Evolutionary conservation across 2,329 filamentous ascomycete species (phyloP), one percentile per base, ranked within the genome.

Genomic region (Rhynchosporium secalis): DNA sequence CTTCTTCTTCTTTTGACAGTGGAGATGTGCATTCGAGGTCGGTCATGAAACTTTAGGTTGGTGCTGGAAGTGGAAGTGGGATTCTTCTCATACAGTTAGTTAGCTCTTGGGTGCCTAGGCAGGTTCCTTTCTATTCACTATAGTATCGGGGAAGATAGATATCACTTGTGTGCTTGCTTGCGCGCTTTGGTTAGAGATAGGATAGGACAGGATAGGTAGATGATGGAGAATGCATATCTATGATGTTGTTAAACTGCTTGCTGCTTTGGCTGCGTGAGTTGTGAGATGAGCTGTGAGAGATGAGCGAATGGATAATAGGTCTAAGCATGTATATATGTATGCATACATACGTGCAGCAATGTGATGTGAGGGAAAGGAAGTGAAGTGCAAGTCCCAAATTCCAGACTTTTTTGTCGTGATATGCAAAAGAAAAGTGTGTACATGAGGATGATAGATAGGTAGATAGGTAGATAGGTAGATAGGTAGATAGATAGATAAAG

Each of bases 161-260:
- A 20, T 20, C 20, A 20, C 20, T 20, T 20, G 20, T 20, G 20
- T 20, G 20, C 20, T 20, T 20, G 20, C 20, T 20, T 20, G 20
- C 20, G 20, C 20, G 41, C 12, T 15, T 59, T 41, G 43, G 46
- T n/a, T 56, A 43, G 33, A 49, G 4, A 58, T 46, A 54, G 57
- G 57, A 60, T 60, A 28, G 15, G 31, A 45, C 20, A 20, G 20
- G 20, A 20, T 20, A 20, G 20, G 20, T 20, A 20, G 20, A 20
- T 20, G 20, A 20, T 20, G 20, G 31, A 45, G 47, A 60, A 59
- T 59, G 58, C 38, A 60, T 60, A 60, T 60, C 48, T 60, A 60
- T 60, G 54, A 56, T 56, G 46, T 41, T 40, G 54, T 31, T 41
- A 31, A 29, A 43, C 33, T 33, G 29, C 29, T 6, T 55, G 28